Base-by-base conservation (phyloP, 371 early-diverging fungal genomes). In the Syncephalis plumigaleata region DNA sequence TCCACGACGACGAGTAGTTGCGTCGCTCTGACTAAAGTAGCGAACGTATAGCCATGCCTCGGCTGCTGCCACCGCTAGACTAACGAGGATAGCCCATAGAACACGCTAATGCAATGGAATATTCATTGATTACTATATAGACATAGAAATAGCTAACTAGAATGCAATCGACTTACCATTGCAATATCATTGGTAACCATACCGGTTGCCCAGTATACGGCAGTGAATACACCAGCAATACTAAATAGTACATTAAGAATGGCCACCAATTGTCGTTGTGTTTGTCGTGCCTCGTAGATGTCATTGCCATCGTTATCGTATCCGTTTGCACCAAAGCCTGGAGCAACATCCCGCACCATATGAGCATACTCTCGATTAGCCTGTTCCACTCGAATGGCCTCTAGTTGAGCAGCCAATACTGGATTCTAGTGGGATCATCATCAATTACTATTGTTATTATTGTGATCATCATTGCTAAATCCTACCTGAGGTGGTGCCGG, bases 211-310 rank as follows among this genome's bases (percentile, higher is more conserved):
- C 67, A 68, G 48, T 68, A 74, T 3, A 72, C 64, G 3, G 78
- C 76, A 1, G 61, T 64, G 59, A 72, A 76, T 13, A 75, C 76
- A 3, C 78, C 76, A 1, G 55, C 67, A 61, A 77, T 69, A 17
- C 75, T 74, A 42, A 81, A 66, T 0, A 67, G 42, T 27, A 79
- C 73, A 47, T 81, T 81, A 20, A 72, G 37, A 17, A 79, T 67
- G 11, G 76, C 63, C 3, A 65, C 62, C 5, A 78, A 52, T 39
- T 71, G 68, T 24, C 71, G 4, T 21, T 40, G 16, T 21, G 21
- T 40, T 40, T 40, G 31, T 31, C 31, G 31, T 31, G 31, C 31
- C 11, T 31, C 31, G 11, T 31, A 7, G 4, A 4, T n/a, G 8
- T 4, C 21, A 16, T n/a, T 18, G 4, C n/a, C 40, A 16, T 40